Conservation (phyloP, 768 basidiomycete genomes). For the Gelatoporia subvermispora region DNA sequence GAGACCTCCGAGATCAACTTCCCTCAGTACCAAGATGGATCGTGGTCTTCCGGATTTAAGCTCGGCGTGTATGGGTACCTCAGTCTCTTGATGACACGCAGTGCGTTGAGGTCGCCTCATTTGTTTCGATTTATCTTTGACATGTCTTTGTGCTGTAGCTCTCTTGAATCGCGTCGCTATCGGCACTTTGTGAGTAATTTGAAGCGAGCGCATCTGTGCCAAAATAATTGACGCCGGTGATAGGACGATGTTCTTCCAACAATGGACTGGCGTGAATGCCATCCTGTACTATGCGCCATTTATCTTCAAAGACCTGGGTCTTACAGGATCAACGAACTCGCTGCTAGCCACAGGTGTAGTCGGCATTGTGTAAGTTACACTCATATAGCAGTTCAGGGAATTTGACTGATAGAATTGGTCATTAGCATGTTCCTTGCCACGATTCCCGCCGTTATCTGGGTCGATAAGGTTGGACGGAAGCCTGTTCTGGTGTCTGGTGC, state of each 20-base stretch:
- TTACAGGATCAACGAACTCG: conserved; percentile 55
- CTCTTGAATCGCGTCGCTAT: conserved; percentile 60
- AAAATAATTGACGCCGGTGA: conserved; percentile 9
- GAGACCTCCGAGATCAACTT: conserved; percentile 52
- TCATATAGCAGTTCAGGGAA: neutral
- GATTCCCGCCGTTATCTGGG: conserved; percentile 77
- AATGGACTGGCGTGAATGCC: conserved; percentile 78
- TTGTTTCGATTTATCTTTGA: neutral
- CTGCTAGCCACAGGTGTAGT: conserved; percentile 68
- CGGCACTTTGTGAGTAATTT: conserved; percentile 40
- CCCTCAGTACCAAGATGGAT: conserved; percentile 63
- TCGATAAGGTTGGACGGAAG: conserved; percentile 72
- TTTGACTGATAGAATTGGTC: neutral
- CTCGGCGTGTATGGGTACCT: conserved; percentile 57
- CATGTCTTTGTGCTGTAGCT: conserved; percentile 27
- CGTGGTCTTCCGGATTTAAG: conserved; percentile 51
- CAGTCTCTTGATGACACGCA: conserved; percentile 51
- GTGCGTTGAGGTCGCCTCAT: conserved; percentile 22
- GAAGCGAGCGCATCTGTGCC: conserved; percentile 10
- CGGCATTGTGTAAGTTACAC: conserved; percentile 58
- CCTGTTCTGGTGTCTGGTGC: conserved; percentile 72
- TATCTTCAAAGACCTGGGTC: conserved; percentile 59
- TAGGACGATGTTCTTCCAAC: conserved; percentile 71
- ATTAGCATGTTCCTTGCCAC: conserved; percentile 69
- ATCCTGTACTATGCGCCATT: conserved; percentile 74